phyloP scores from a whole-genome alignment of 2,329 filamentous ascomycete genomes.

The Mollisia scopiformis region DNA sequence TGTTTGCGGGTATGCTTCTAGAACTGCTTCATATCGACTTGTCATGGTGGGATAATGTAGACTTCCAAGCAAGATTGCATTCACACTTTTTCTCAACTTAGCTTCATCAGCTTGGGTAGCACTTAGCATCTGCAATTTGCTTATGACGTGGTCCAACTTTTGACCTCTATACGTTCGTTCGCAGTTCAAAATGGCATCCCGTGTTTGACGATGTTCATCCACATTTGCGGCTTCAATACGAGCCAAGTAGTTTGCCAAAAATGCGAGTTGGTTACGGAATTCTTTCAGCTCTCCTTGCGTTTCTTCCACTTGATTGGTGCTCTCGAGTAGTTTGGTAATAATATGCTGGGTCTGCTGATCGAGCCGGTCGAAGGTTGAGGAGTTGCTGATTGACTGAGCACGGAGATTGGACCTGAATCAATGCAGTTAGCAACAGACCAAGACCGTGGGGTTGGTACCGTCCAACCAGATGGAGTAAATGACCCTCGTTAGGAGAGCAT shows the following conservation, averaged over 20 bases:
- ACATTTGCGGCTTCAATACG: neutral
- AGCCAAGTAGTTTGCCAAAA: neutral
- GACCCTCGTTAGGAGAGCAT: neutral
- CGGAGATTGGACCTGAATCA: neutral
- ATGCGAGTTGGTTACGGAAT: neutral
- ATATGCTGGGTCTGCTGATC: neutral
- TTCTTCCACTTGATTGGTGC: neutral
- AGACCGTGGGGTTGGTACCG: neutral
- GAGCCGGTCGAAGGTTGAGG: neutral
- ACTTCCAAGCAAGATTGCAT: too few relatives aligned
- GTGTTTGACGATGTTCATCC: neutral
- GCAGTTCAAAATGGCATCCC: neutral
- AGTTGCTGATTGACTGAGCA: neutral
- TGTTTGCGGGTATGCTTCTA: neutral
- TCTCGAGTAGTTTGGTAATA: neutral
- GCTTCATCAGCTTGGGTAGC: too few relatives aligned
- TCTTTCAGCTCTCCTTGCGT: neutral
- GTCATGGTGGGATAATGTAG: neutral
- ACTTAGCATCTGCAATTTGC: too few relatives aligned
- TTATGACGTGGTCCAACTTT: too few relatives aligned
- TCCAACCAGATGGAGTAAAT: neutral
- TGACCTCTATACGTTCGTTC: too few relatives aligned
- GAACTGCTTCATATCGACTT: neutral
- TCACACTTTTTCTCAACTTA: too few relatives aligned
- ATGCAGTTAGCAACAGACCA: neutral